Conservation (phyloP, 2,329 filamentous ascomycete species). For the Xylariaceae sp. region DNA sequence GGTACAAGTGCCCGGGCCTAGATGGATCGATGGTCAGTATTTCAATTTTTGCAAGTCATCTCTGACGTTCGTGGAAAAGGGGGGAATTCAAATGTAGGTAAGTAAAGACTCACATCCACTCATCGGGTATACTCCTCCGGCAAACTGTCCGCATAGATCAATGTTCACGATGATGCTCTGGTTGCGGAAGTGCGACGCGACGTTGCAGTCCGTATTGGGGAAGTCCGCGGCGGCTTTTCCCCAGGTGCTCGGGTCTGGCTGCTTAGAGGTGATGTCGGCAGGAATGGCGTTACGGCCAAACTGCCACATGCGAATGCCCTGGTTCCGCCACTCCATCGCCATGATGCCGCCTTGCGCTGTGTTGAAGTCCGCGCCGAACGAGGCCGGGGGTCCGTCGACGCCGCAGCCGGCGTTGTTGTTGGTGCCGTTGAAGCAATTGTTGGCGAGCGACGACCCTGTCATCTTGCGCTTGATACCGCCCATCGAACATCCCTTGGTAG, state of each 20-base stretch:
- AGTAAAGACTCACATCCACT: constrained; percentile 39
- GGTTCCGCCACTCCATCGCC: constrained; percentile 55
- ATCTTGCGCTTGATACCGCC: constrained; percentile 50
- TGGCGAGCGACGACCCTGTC: constrained; percentile 39
- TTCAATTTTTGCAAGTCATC: not conserved
- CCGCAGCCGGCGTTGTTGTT: constrained; percentile 54
- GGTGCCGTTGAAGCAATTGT: constrained; percentile 47
- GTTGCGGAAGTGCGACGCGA: constrained; percentile 56
- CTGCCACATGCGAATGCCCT: constrained; percentile 60
- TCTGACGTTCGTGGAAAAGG: not conserved
- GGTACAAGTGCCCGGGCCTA: constrained; percentile 51
- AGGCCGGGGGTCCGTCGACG: constrained; percentile 39
- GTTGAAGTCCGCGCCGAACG: constrained; percentile 51
- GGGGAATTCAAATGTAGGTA: not conserved
- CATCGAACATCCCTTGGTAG: constrained; percentile 47
- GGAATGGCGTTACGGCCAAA: constrained; percentile 47
- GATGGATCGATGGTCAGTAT: constrained; percentile 16
- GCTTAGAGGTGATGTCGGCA: constrained; percentile 44
- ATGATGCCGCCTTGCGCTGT: constrained; percentile 51
- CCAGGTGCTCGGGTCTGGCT: constrained; percentile 58
- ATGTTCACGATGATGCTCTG: constrained; percentile 63
- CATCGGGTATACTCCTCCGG: constrained; percentile 41
- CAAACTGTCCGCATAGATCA: constrained; percentile 56
- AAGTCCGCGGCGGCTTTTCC: constrained; percentile 60
- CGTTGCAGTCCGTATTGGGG: constrained; percentile 56